A percentile compares a stretch with the other conserved stretches of the same genome.
Evolutionary conservation across 495 filamentous ascomycete genomes (phyloP).

Genomic region (Tuber aestivum): DNA sequence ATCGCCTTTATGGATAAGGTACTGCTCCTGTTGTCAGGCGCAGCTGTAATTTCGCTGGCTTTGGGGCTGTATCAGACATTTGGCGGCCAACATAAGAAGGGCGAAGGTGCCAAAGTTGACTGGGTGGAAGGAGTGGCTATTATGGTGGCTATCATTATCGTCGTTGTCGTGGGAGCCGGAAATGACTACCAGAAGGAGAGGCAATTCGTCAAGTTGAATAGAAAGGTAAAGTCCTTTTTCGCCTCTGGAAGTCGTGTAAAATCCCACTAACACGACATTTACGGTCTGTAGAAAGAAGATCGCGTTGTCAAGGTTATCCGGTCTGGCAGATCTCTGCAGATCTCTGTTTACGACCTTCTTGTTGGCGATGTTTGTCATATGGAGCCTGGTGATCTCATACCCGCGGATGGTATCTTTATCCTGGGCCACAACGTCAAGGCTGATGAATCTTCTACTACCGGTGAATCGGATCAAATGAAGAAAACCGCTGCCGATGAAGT

Average conservation of each 20-base stretch:
- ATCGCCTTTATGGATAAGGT: conserved; percentile 81
- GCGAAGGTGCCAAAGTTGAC: conserved; percentile 56
- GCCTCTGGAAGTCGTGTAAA: not conserved
- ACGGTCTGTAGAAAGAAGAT: conserved; percentile 52
- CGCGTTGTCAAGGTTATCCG: conserved; percentile 67
- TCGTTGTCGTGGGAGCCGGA: conserved; percentile 60
- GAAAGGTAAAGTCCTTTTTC: conserved; percentile 45
- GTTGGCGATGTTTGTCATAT: conserved; percentile 79
- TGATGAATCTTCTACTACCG: conserved; percentile 73
- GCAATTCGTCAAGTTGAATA: conserved; percentile 64
- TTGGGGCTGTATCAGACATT: conserved; percentile 62
- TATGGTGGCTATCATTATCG: conserved; percentile 63
- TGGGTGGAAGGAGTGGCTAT: conserved; percentile 75
- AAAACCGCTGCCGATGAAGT: conserved; percentile 61
- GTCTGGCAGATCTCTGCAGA: conserved; percentile 67
- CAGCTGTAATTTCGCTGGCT: conserved; percentile 75
- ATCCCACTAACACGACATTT: conserved; percentile 13
- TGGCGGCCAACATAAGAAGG: conserved; percentile 44
- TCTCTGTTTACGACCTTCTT: conserved; percentile 73
- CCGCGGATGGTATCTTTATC: conserved; percentile 74
- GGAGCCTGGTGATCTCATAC: conserved; percentile 83
- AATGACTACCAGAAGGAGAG: conserved; percentile 71
- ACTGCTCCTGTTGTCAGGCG: conserved; percentile 67
- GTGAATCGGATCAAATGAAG: conserved; percentile 62
- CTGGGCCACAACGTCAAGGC: conserved; percentile 66